Evolutionary conservation across 2,329 filamentous ascomycete species (phyloP), one percentile per base, ranked within the genome.

Genomic region (Fusarium decemcellulare): DNA sequence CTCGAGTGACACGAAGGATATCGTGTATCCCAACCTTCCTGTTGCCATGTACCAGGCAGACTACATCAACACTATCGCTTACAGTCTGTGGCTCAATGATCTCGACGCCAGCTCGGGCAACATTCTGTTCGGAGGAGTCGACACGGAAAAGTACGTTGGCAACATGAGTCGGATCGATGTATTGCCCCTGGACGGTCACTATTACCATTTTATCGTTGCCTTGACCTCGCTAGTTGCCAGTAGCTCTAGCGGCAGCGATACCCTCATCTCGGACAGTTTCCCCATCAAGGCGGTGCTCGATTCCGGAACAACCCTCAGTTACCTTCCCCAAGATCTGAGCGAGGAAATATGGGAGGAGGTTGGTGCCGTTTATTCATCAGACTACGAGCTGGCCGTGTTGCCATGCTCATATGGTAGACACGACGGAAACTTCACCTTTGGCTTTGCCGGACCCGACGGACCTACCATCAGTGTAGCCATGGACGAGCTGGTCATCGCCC

Each of bases 51-150:
- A 88, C 42, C 79, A 90, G 44, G 83, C 90, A 61, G 89, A 88
- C 16, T 75, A 88, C 55, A 93, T 93, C 77, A 88, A 88, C 65
- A 87, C 86, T 11, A 87, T 89, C 42, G 91, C 91, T 3, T 94
- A 93, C 79, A 93, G 91, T 62, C 79, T 94, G 23, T 93, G 91
- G 90, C 81, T 89, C 58, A 88, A 89, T 69, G 86, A 89, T 57
- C 77, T 87, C 10, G 83, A 83, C 61, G 80, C 92, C 0, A 90
- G 85, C 63, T 90, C 86, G 2, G 93, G 93, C 37, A 91, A 83
- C 71, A 91, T 95, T 63, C 82, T 95, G 2, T 96, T 95, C 71
- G 93, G 93, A 40, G 93, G 92, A n/a, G 89, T 95, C 62, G 92
- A 95, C 76, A 92, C 88, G 0, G 87, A 86, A 63, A 95, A 95